A percentile compares a stretch with the other conserved stretches of the same genome.
Conservation (phyloP, 352 stramenopile genomes). For the Aphanomyces astaci region DNA sequence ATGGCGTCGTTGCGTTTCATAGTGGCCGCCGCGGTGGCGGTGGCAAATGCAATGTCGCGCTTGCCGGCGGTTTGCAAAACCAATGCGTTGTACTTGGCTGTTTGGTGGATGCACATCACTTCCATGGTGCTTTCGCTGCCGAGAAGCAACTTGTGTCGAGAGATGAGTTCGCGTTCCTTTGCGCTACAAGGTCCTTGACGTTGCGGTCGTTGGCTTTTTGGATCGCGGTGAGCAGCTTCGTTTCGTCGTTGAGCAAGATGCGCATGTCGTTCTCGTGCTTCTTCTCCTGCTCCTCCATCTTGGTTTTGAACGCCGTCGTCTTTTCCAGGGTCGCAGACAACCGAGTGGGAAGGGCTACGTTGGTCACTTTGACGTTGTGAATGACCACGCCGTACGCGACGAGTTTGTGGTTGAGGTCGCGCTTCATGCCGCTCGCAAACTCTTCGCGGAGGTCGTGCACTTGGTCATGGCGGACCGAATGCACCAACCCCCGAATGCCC, state of each 20-base stretch:
- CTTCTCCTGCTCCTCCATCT: constrained; percentile 85
- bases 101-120: constrained; percentile 58
- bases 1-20: constrained; percentile 45
- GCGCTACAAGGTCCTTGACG: constrained; percentile 62
- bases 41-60: constrained; percentile 57
- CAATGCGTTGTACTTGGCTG: constrained; percentile 49
- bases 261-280: constrained; percentile 82
- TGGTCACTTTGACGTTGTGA: constrained; percentile 83
- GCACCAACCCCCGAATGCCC: constrained; percentile 66
- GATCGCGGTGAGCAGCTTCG: constrained; percentile 67
- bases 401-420: constrained; percentile 70
- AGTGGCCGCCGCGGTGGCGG: constrained; percentile 42
- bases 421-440: constrained; percentile 78
- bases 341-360: constrained; percentile 56
- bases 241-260: constrained; percentile 77
- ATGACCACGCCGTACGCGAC: constrained; percentile 68
- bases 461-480: constrained; percentile 75
- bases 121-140: constrained; percentile 65
- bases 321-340: constrained; percentile 67
- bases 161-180: constrained; percentile 63
- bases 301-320: constrained; percentile 79
- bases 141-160: constrained; percentile 68
- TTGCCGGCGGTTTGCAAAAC: constrained; percentile 58
- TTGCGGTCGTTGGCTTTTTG: constrained; percentile 72
- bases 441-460: constrained; percentile 75